Evolutionary conservation across 148 eudicot genomes (phyloP), one percentile per base, ranked within the genome.

Genomic region (Chenopodium quinoa): DNA sequence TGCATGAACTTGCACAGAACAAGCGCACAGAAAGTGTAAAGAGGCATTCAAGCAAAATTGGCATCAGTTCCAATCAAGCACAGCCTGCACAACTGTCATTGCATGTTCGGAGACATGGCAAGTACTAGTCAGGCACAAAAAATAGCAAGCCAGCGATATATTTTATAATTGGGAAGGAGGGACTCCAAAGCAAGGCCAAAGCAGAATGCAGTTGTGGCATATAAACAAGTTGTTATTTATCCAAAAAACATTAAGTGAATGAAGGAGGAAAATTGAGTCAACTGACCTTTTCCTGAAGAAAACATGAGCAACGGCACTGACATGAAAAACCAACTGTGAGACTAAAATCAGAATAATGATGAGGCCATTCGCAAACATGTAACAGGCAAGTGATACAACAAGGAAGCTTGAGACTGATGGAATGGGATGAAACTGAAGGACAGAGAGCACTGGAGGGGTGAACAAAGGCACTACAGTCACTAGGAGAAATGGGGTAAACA

Each of bases 271-370:
- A 54, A 40, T 40, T 40, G 44, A 40, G 44, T 40, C 44, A 5
- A 82, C 92, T 86, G 66, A 96, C 99, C 98, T 76, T 85, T 83
- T 89, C 89, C 87, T 90, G 89, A 96, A 80, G 88, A 90, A 90
- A 82, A 94, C 92, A 82, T 94, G 93, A 68, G 85, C 70, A 46
- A 82, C 84, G 54, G 94, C 97, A 81, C 87, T 89, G 69, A 75
- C 68, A 65, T 91, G 87, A 88, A 91, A 88, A 73, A 88, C 77
- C 83, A 85, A 78, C 78, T 89, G 90, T 50, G 91, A 89, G 83
- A 88, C 80, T 34, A 88, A 75, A 83, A 89, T 79, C 83, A 96
- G 75, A 81, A 96, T 76, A 80, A 91, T 83, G 17, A 92, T 48
- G 37, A 84, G 75, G 70, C 94, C 98, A 90, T 92, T 96, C 69